Evolutionary conservation across 352 stramenopile species (phyloP), one percentile per base, ranked within the genome.

Genomic region (Plasmopara muralis): DNA sequence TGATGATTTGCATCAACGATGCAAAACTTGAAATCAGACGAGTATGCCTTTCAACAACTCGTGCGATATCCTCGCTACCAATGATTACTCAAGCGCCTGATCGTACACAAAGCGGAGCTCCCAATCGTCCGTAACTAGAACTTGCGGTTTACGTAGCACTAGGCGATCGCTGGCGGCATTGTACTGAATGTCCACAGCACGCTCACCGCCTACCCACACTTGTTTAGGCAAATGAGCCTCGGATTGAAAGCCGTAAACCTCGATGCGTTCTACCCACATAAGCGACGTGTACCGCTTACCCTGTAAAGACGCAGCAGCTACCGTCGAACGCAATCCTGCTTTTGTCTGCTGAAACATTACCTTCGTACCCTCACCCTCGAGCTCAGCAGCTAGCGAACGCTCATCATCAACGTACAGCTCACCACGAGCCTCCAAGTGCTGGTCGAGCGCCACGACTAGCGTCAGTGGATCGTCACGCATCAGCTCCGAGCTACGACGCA

Each of bases 381-480:
- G 53, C 44, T 80, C 65, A 31, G 79, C 76, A 28, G 71, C 84
- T 37, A 89, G 69, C n/a, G 83, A 97, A 42, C 78, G 68, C 76
- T 98, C 92, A 59, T 99, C 96, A 63, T 99, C 97, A 46, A 99
- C 79, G 68, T 99, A 99, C 0, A 99, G 74, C 25, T 69, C 50
- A 12, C 97, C 97, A 3, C 53, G 52, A 7, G 96, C 96, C 33
- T 78, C 64, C n/a, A 81, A 74, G 16, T 68, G 57, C 9, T 67
- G 62, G 60, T 98, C 85, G 34, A 98, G 69, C 18, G 96, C 87
- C 55, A 98, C 76, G 33, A 97, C 88, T 9, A 99, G 78, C 40
- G 96, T 99, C 57, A 98, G 97, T 31, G 97, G 97, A 63, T 99
- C 97, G 31, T 87, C 75, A n/a, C 65, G 77, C 97, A 99, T 99